Conservation (phyloP, 164 flowering plant species). For the Chimonanthus salicifolius region DNA sequence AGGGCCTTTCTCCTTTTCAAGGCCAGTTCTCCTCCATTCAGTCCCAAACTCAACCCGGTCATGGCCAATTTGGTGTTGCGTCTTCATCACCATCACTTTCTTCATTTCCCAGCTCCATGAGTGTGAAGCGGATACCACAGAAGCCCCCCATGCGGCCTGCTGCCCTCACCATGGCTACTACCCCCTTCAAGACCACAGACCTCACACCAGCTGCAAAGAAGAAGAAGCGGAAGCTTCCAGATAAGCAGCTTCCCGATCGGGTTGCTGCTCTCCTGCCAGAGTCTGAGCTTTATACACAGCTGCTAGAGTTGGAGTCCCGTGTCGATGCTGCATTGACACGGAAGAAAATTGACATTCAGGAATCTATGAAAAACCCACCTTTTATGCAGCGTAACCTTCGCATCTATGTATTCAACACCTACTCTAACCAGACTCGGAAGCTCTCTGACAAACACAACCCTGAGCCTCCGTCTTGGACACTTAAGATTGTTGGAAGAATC, state of each 20-base stretch:
- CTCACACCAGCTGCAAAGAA: constrained; percentile 69
- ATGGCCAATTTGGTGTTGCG: constrained; percentile 21
- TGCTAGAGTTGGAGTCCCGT: constrained; percentile 69
- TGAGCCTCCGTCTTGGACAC: constrained; percentile 78
- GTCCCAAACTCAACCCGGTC: constrained; percentile 13
- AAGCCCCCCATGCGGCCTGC: constrained; percentile 66
- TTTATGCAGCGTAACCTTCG: constrained; percentile 63
- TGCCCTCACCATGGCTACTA: constrained; percentile 29
- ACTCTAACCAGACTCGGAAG: constrained; percentile 43
- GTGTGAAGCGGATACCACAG: constrained; percentile 46
- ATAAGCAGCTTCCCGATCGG: constrained; percentile 59
- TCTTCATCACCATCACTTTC: constrained; percentile 36
- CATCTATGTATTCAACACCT: constrained; percentile 76
- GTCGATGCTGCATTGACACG: constrained; percentile 67
- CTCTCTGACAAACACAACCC: constrained; percentile 37
- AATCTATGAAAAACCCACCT: constrained; percentile 57
- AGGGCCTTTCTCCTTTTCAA: neutral
- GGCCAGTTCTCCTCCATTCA: constrained; percentile 18
- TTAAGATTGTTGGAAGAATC: constrained; percentile 77
- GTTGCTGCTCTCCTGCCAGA: constrained; percentile 78
- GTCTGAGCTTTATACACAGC: constrained; percentile 66
- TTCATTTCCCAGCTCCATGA: constrained; percentile 36
- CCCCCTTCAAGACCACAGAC: constrained; percentile 71
- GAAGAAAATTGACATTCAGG: constrained; percentile 73
- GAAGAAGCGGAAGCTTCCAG: constrained; percentile 62